phyloP scores from a whole-genome alignment of 2,329 filamentous ascomycete genomes.

The Beauveria bassiana region DNA sequence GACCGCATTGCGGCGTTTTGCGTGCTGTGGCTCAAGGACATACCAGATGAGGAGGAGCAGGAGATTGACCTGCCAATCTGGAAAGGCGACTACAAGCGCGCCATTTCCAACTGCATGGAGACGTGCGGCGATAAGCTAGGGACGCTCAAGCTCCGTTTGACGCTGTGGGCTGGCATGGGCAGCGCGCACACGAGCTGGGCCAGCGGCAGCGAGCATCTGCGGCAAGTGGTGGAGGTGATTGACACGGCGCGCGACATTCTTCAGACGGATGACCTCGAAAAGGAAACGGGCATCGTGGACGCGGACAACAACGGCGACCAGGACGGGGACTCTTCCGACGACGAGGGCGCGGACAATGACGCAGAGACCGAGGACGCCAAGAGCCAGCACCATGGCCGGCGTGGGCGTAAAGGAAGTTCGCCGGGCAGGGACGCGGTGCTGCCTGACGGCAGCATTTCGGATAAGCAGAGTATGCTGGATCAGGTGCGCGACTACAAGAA shows the following conservation, averaged over 20 bases:
- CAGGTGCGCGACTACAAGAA: slow-evolving; percentile 53
- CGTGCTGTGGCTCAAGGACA: slow-evolving; percentile 61
- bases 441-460: slow-evolving; percentile 27
- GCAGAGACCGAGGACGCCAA: slow-evolving; percentile 4
- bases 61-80: slow-evolving; percentile 55
- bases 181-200: slow-evolving; percentile 29
- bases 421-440: slow-evolving; percentile 16
- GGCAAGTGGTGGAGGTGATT: slow-evolving; percentile 39
- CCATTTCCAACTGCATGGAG: slow-evolving; percentile 35
- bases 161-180: slow-evolving; percentile 30
- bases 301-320: slow-evolving; percentile 23
- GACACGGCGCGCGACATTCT: slow-evolving; percentile 31
- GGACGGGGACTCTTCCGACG: slow-evolving; percentile 19
- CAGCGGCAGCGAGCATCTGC: slow-evolving; percentile 25
- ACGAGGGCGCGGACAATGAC: slow-evolving; percentile 13
- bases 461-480: slow-evolving; percentile 39
- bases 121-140: slow-evolving; percentile 41
- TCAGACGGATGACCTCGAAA: slow-evolving; percentile 24
- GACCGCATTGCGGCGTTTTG: slow-evolving; percentile 54
- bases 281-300: slow-evolving; percentile 27
- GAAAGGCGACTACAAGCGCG: slow-evolving; percentile 48
- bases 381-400: neutral
- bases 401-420: slow-evolving; percentile 7
- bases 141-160: slow-evolving; percentile 32
- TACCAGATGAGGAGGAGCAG: slow-evolving; percentile 58